Percentiles rank a stretch among this genome's conserved stretches.
These are phyloP conservation scores for Pythium grandisporangium DNA, from an alignment of 352 stramenopile genomes.

Conservation along the genomic window DNA sequence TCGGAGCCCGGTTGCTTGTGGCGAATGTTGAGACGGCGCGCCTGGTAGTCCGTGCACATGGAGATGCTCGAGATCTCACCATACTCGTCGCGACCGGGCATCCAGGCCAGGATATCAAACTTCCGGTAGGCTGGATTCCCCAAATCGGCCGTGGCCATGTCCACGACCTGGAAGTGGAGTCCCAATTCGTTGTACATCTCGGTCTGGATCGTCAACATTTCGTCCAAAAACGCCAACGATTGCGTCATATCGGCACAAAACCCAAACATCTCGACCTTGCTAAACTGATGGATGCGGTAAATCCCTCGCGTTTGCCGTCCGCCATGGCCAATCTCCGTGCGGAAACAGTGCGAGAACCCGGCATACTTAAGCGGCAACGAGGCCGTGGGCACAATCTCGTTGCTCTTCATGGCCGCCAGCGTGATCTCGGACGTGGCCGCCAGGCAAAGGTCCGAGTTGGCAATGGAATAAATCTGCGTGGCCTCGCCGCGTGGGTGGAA, in stretches of 20 bases:
- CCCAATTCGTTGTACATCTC: conserved; percentile 71
- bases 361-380: conserved; percentile 67
- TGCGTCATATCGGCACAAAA: conserved; percentile 67
- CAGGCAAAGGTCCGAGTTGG: conserved; percentile 77
- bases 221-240: conserved; percentile 58
- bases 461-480: conserved; percentile 84
- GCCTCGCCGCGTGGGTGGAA: conserved; percentile 82
- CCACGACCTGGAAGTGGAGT: conserved; percentile 69
- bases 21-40: conserved; percentile 77
- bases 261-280: conserved; percentile 87
- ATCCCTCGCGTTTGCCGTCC: conserved; percentile 67
- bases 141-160: conserved; percentile 81
- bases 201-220: conserved; percentile 74
- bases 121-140: conserved; percentile 79
- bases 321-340: conserved; percentile 76
- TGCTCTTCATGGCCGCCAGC: conserved; percentile 69
- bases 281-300: conserved; percentile 88
- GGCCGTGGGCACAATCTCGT: conserved; percentile 46
- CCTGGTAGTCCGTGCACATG: conserved; percentile 89
- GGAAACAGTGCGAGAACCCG: conserved; percentile 84
- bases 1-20: conserved; percentile 62
- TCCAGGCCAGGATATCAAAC: conserved; percentile 83
- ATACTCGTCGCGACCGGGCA: conserved; percentile 71
- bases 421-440: conserved; percentile 83
- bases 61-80: conserved; percentile 81